These are phyloP conservation scores for Cladorrhinum samala DNA, from an alignment of 495 filamentous ascomycete species.

Conservation along the genomic window DNA sequence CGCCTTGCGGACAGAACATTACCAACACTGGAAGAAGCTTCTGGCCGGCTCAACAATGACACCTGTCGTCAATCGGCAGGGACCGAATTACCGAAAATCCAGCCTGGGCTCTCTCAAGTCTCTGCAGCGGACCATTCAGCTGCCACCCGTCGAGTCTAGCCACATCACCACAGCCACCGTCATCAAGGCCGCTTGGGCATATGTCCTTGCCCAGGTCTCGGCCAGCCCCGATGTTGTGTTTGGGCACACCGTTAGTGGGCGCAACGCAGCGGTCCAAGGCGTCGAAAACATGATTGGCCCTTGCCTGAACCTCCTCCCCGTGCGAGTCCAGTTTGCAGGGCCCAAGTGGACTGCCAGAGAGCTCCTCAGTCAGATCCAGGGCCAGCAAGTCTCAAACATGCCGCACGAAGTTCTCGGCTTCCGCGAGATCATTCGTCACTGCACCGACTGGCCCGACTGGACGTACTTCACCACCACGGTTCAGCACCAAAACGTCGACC, in stretches of 20 bases:
- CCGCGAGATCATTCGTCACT: slow-evolving; percentile 52
- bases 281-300: slow-evolving; percentile 42
- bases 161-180: slow-evolving; percentile 48
- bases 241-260: slow-evolving; percentile 49
- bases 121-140: slow-evolving; percentile 12
- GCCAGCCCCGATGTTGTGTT: slow-evolving; percentile 46
- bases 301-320: slow-evolving; percentile 56
- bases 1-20: slow-evolving; percentile 21
- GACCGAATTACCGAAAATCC: slow-evolving; percentile 6
- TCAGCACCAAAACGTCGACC: slow-evolving; percentile 28
- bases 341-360: slow-evolving; percentile 22
- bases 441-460: slow-evolving; percentile 50
- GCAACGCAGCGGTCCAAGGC: slow-evolving; percentile 48
- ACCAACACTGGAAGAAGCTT: slow-evolving; percentile 50
- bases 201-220: slow-evolving; percentile 45
- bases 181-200: slow-evolving; percentile 53
- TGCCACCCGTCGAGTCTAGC: slow-evolving; percentile 14
- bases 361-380: slow-evolving; percentile 50
- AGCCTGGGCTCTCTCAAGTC: background rate
- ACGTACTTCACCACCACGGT: slow-evolving; percentile 23
- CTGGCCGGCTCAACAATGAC: slow-evolving; percentile 46
- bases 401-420: slow-evolving; percentile 46
- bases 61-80: slow-evolving; percentile 14
- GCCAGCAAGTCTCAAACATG: slow-evolving; percentile 49
- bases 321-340: slow-evolving; percentile 44